Evolutionary conservation across 768 basidiomycete genomes (phyloP).

Genomic region (Boletus vermiculosoides): DNA sequence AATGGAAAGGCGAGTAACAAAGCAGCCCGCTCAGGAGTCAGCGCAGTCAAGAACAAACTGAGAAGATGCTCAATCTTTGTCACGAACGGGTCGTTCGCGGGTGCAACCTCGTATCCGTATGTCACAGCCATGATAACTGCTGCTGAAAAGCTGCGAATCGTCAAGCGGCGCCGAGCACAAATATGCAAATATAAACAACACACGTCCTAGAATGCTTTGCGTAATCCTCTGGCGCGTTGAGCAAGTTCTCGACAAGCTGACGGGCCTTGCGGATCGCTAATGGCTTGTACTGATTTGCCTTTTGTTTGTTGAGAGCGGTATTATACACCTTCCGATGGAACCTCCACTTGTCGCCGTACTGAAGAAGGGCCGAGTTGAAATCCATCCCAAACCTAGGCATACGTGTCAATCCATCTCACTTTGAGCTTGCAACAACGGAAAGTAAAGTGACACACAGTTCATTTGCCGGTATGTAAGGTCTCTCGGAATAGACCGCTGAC

Average conservation of each 20-base stretch:
- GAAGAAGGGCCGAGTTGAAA: slow-evolving; percentile 29
- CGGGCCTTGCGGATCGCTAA: slow-evolving; percentile 17
- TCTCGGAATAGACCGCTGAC: slow-evolving; percentile 27
- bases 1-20: slow-evolving; percentile 26
- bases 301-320: slow-evolving; percentile 18
- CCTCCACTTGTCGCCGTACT: slow-evolving; percentile 31
- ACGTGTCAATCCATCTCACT: not conserved
- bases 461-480: slow-evolving; percentile 24
- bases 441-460: slow-evolving; percentile 14
- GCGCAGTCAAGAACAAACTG: slow-evolving; percentile 6
- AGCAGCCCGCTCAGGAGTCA: slow-evolving; percentile 26
- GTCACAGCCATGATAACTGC: slow-evolving; percentile 22
- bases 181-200: slow-evolving; percentile 12
- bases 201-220: slow-evolving; percentile 20
- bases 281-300: slow-evolving; percentile 10
- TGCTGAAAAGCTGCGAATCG: slow-evolving; percentile 16
- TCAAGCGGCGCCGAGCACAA: not conserved
- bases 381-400: slow-evolving; percentile 30
- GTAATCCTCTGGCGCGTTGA: slow-evolving; percentile 17
- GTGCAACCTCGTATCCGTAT: slow-evolving; percentile 28
- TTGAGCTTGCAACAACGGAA: not conserved
- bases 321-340: slow-evolving; percentile 32
- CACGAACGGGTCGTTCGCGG: slow-evolving; percentile 29
- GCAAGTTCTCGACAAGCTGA: slow-evolving; percentile 24
- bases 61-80: slow-evolving; percentile 13